These are phyloP conservation scores for Macrophomina pseudophaseolina DNA, from an alignment of 2,329 filamentous ascomycete genomes.

Conservation along the genomic window DNA sequence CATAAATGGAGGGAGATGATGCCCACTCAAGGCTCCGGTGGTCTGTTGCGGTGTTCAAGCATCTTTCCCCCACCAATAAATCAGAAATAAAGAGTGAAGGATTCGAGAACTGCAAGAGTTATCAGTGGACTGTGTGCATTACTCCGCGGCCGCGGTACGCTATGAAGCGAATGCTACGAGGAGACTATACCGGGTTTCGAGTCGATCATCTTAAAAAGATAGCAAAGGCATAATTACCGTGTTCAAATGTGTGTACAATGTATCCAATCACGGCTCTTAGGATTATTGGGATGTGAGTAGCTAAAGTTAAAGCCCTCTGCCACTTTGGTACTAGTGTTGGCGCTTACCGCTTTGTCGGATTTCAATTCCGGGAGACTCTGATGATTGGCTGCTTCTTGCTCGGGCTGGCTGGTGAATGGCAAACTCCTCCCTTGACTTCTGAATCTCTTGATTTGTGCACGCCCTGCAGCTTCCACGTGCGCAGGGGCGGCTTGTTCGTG, in stretches of 20 bases:
- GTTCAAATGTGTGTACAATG: no score
- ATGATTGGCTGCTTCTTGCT: background rate
- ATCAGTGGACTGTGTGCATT: background rate
- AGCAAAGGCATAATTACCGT: no score
- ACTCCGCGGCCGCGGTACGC: background rate
- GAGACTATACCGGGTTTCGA: background rate
- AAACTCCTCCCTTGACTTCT: background rate
- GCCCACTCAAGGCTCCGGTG: background rate
- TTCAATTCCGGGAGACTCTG: background rate
- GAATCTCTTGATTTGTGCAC: background rate
- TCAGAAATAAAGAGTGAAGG: conserved; percentile 26
- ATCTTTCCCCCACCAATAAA: conserved; percentile 26
- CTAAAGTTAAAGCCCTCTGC: background rate
- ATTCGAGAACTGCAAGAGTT: conserved; percentile 2
- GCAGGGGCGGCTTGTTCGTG: background rate
- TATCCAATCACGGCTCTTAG: background rate
- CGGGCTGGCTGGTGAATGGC: background rate
- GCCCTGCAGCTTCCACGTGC: background rate
- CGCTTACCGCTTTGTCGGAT: conserved; percentile 8
- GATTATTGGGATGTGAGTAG: background rate
- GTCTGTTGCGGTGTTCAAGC: conserved; percentile 17
- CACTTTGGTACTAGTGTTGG: background rate
- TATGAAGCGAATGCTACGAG: background rate
- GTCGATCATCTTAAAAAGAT: no score
- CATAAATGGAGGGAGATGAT: background rate